Conservation (phyloP, 1,284 basidiomycete species). For the Coniferiporia sulphurascens region DNA sequence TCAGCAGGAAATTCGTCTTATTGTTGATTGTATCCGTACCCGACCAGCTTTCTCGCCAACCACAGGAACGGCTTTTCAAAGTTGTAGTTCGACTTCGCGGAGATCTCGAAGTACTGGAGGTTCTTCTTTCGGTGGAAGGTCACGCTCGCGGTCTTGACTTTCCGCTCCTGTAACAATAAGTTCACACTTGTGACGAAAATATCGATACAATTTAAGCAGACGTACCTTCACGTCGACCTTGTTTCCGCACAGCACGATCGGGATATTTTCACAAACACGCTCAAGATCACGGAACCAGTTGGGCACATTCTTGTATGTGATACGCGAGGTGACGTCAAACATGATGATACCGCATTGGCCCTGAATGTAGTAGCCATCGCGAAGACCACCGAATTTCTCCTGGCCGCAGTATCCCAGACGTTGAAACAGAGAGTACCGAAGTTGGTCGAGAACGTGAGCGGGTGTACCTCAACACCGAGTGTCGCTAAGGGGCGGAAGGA, state of each 20-base stretch:
- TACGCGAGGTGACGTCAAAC: constrained; percentile 99
- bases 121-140: constrained; percentile 99
- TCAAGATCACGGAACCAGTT: constrained; percentile 99
- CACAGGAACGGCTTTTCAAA: constrained; percentile 99
- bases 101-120: constrained; percentile 99
- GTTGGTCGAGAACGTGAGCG: constrained; percentile 95
- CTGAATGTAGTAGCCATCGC: constrained; percentile 98
- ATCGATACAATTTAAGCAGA: not conserved
- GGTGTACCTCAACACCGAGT: constrained; percentile 99
- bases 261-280: constrained; percentile 99
- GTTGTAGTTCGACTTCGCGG: constrained; percentile 99
- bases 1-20: not conserved
- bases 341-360: constrained; percentile 99
- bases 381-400: constrained; percentile 98
- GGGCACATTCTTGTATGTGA: constrained; percentile 99
- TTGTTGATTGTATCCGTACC: constrained; percentile 46
- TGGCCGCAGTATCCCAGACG: constrained; percentile 99
- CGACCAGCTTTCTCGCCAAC: constrained; percentile 97
- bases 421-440: constrained; percentile 99
- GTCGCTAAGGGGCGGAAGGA: constrained; percentile 61
- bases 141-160: constrained; percentile 98
- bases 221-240: constrained; percentile 98
- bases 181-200: not conserved
- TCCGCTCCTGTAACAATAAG: constrained; percentile 73
- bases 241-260: constrained; percentile 99